These are phyloP conservation scores for Flaveria bidentis DNA, from an alignment of 129 eudicot species.

Conservation along the genomic window DNA sequence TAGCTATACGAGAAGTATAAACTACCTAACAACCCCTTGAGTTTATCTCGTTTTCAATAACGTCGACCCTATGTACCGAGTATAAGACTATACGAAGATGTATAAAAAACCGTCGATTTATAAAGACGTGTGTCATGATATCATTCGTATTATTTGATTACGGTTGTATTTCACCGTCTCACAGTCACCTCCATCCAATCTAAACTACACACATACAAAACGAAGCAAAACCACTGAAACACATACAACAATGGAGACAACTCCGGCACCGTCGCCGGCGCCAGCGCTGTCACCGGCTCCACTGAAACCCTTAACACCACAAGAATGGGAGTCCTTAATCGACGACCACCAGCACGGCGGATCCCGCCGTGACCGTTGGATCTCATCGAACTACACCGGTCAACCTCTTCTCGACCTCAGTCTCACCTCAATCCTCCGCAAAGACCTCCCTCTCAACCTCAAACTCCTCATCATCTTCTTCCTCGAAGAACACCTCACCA, in stretches of 20 bases:
- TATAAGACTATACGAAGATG: too few relatives aligned
- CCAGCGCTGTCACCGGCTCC: slow-evolving; percentile 27
- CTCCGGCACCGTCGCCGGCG: slow-evolving; percentile 23
- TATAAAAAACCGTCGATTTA: too few relatives aligned
- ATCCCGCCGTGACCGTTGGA: slow-evolving; percentile 50
- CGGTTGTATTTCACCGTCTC: too few relatives aligned
- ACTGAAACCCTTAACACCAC: slow-evolving; percentile 54
- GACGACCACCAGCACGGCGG: slow-evolving; percentile 77
- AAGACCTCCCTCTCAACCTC: slow-evolving; percentile 55
- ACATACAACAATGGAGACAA: slow-evolving; percentile 29
- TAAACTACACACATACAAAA: slow-evolving; percentile 5
- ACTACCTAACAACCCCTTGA: too few relatives aligned
- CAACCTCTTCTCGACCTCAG: slow-evolving; percentile 59
- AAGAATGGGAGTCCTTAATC: slow-evolving; percentile 85
- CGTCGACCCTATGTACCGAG: too few relatives aligned
- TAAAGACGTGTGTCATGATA: too few relatives aligned
- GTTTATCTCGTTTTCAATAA: too few relatives aligned
- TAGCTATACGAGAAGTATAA: too few relatives aligned
- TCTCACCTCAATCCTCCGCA: slow-evolving; percentile 69
- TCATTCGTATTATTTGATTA: too few relatives aligned
- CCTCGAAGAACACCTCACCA: slow-evolving; percentile 55
- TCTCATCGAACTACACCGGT: slow-evolving; percentile 41
- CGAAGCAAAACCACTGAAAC: slow-evolving; percentile 14
- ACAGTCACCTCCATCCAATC: neutral
- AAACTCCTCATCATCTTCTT: slow-evolving; percentile 63